A percentile compares a stretch with the other conserved stretches of the same genome.
These are phyloP conservation scores for Tagetes erecta DNA, from an alignment of 129 eudicot species.

Conservation along the genomic window DNA sequence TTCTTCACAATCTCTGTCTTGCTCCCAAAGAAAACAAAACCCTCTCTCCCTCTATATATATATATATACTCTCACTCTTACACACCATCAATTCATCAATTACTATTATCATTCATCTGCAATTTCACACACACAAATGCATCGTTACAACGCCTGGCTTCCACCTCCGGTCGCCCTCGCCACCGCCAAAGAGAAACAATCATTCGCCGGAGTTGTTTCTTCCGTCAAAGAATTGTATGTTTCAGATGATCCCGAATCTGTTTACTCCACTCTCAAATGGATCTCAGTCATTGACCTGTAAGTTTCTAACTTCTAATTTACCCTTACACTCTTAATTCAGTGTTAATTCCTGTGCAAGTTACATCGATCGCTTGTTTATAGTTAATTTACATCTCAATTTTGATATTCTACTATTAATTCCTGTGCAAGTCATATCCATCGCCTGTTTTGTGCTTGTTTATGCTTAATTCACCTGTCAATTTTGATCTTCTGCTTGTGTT, in stretches of 20 bases:
- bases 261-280: slow-evolving; percentile 89
- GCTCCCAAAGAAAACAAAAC: slow-evolving; percentile 49
- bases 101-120: neutral
- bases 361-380: slow-evolving; percentile 25
- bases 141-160: slow-evolving; percentile 90
- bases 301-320: slow-evolving; percentile 22
- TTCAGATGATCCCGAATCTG: slow-evolving; percentile 77
- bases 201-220: slow-evolving; percentile 67
- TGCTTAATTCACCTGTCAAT: slow-evolving; percentile 10
- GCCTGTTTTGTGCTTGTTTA: neutral
- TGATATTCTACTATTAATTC: slow-evolving; percentile 1
- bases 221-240: slow-evolving; percentile 63
- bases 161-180: slow-evolving; percentile 94
- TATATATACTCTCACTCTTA: neutral
- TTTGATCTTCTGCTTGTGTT: neutral
- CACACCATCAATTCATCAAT: neutral
- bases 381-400: slow-evolving; percentile 15
- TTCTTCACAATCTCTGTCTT: slow-evolving; percentile 38
- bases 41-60: slow-evolving; percentile 17
- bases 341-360: slow-evolving; percentile 14
- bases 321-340: neutral
- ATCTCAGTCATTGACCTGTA: slow-evolving; percentile 88
- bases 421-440: slow-evolving; percentile 20
- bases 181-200: slow-evolving; percentile 67
- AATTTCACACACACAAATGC: slow-evolving; percentile 46